Evolutionary conservation across 2,329 filamentous ascomycete species (phyloP), one percentile per base, ranked within the genome.

Genomic region (Diaporthe sp.): DNA sequence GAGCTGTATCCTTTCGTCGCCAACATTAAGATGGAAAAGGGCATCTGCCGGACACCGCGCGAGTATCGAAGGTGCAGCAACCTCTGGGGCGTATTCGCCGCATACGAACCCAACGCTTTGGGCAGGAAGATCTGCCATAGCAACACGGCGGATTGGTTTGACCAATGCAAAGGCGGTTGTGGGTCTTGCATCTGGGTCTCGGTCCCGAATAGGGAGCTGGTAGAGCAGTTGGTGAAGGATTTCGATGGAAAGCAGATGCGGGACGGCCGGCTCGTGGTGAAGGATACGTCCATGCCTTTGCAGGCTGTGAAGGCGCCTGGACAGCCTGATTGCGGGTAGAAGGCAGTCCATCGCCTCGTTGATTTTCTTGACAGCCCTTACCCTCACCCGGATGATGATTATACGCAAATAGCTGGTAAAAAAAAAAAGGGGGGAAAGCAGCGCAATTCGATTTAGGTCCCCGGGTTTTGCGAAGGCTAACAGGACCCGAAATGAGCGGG

Each of bases 61-160:
- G 57, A 60, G n/a, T 60, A 60, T 17, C 57, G 57, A 42, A 17
- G 35, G 10, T 60, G 57, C 57, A 25, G 12, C 4, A 9, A 60
- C 57, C 57, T 60, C 35, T 60, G 57, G 57, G 57, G 42, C n/a
- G 10, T 60, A 35, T 60, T 60, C n/a, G 57, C 57, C 35, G 57
- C 57, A 9, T 60, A 60, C 6, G 12, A 40, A 28, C 57, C 57
- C 9, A 40, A 28, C n/a, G 57, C 35, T 4, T n/a, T 60, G 57
- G 57, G 57, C 9, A 42, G 57, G n/a, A 60, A 35, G 9, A 60
- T 40, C 57, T 60, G 35, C 35, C 35, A 28, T 60, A 9, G 13
- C 35, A 60, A 9, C 5, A 60, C 35, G n/a, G 42, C 57, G n/a
- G 35, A 60, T 17, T 40, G 35, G 35, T 42, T 60, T 13, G 22